phyloP scores from a whole-genome alignment of 805 yeast genomes.

The Pichia phayaonensis region DNA sequence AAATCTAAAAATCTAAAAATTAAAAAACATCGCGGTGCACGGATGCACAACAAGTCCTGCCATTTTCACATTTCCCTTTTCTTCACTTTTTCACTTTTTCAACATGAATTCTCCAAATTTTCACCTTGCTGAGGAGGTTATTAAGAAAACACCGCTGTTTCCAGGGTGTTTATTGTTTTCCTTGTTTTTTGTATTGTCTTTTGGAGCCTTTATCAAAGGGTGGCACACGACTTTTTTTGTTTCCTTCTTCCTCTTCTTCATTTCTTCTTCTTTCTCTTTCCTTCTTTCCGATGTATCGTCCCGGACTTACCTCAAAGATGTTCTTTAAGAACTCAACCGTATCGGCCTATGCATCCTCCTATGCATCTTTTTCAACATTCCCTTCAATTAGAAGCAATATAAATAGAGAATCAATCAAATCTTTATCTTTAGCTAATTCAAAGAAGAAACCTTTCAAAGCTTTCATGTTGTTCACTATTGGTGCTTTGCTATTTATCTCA shows the following conservation, averaged over 20 bases:
- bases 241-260: background rate
- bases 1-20: background rate
- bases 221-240: background rate
- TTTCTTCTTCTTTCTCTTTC: background rate
- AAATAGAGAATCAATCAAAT: background rate
- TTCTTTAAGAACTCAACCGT: background rate
- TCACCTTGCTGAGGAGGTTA: background rate
- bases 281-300: background rate
- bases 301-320: background rate
- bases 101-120: background rate
- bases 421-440: background rate
- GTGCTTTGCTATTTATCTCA: conserved; percentile 9
- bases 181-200: background rate
- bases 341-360: background rate
- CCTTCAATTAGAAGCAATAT: background rate
- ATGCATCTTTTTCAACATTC: background rate
- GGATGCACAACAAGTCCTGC: background rate
- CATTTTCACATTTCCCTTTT: background rate
- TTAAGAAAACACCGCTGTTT: no score
- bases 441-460: conserved; percentile 6
- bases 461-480: conserved; percentile 6
- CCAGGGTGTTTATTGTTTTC: background rate
- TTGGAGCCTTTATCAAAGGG: background rate
- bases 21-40: background rate
- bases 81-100: background rate